These are phyloP conservation scores for Alternaria dauci DNA, from an alignment of 2,329 filamentous ascomycete genomes.

Conservation along the genomic window DNA sequence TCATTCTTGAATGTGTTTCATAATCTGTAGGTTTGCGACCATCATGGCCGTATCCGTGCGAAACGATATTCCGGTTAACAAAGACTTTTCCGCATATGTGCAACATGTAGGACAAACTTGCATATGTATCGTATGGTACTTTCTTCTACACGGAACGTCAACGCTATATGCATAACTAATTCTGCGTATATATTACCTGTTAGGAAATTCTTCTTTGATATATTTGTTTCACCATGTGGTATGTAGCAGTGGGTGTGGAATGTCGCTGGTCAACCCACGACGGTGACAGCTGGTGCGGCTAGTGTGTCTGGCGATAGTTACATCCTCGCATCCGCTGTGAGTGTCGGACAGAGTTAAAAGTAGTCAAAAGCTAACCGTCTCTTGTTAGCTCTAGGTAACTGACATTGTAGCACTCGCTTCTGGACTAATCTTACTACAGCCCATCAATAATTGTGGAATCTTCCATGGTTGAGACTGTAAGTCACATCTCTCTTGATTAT, in stretches of 20 bases:
- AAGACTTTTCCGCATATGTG: slow-evolving; percentile 1
- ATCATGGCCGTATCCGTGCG: neutral
- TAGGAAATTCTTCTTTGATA: neutral
- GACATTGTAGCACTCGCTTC: neutral
- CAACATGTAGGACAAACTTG: neutral
- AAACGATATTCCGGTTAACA: neutral
- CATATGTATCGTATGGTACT: neutral
- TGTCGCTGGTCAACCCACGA: neutral
- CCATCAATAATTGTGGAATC: neutral
- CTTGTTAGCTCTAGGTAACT: neutral
- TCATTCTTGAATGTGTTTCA: slow-evolving; percentile 3
- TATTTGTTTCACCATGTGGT: neutral
- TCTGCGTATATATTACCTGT: no score
- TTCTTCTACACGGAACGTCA: neutral
- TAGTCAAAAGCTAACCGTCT: neutral
- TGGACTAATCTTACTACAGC: neutral
- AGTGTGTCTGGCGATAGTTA: neutral
- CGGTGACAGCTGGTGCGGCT: neutral
- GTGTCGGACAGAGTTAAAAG: neutral
- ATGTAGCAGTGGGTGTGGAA: neutral
- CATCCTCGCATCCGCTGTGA: neutral
- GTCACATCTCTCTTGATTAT: neutral
- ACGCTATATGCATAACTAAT: neutral
- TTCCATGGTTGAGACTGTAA: neutral
- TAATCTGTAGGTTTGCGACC: neutral